Evolutionary conservation across 495 filamentous ascomycete species (phyloP), one percentile per base, ranked within the genome.

Genomic region (Filosporella fistucella): DNA sequence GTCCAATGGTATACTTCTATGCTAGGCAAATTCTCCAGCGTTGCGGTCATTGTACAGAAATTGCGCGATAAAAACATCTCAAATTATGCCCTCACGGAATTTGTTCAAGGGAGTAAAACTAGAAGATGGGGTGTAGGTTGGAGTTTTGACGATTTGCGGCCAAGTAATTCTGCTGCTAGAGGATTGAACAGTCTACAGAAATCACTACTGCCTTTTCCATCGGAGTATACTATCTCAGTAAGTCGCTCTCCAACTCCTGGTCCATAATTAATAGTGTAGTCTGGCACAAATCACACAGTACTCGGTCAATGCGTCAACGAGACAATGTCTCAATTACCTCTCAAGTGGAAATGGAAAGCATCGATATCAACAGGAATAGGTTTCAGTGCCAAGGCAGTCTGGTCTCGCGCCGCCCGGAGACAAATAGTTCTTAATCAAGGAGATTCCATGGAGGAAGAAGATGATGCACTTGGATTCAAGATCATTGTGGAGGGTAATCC

Each of bases 1-100:
- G 76, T 91, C 8, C 79, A 78, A 40, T 97, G 93, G 93, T 96
- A 91, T 61, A 95, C 87, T 2, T 81, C 80, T 21, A 95, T 98
- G 88, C 69, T 96, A 0, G 93, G 93, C 0, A 94, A 93, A 53
- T 67, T 87, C 22, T 80, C 76, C 25, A 93, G 86, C 47, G 68
- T 95, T 4, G 71, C 80, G 2, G 47, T 64, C 0, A 62, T 97
- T 0, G 66, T 95, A 0, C 72, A 77, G 14, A 66, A 64, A 23
- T 66, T 98, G 0, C 76, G 71, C 25, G 68, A 68, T 9, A 63
- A 76, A 8, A 72, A 68, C 0, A 76, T 91, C 28, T 62, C 71
- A 11, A 98, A 98, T 64, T 96, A 81, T 49, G 91, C 89, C 6
- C 80, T 95, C 2, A 87, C 81, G 0, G 81, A 85, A 53, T 86